Percentiles rank a stretch among this genome's conserved stretches.
These are phyloP conservation scores for Puccinia polysora DNA, from an alignment of 1,284 basidiomycete genomes.

Conservation along the genomic window DNA sequence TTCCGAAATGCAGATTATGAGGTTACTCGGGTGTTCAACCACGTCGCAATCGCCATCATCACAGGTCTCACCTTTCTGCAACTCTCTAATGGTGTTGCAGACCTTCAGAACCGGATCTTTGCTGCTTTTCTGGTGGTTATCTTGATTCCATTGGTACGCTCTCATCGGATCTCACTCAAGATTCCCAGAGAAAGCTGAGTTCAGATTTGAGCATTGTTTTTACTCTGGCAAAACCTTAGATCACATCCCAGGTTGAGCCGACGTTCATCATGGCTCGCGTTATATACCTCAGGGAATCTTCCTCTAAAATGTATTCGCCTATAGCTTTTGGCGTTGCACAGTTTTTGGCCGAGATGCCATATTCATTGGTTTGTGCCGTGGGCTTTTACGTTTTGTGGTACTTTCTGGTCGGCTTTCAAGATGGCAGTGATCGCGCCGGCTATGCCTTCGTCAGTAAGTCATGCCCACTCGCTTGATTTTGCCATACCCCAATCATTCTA, in stretches of 20 bases:
- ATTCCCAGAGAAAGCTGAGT: slow-evolving; percentile 47
- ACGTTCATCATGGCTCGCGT: slow-evolving; percentile 74
- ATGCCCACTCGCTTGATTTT: background rate
- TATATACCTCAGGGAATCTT: slow-evolving; percentile 64
- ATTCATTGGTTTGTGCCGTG: slow-evolving; percentile 63
- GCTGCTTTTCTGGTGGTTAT: slow-evolving; percentile 55
- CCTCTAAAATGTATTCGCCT: slow-evolving; percentile 66
- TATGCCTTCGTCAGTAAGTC: slow-evolving; percentile 62
- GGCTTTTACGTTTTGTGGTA: slow-evolving; percentile 67
- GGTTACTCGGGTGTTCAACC: slow-evolving; percentile 70
- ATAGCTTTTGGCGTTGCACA: slow-evolving; percentile 78
- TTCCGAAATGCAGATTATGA: slow-evolving; percentile 77
- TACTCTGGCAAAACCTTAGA: slow-evolving; percentile 52
- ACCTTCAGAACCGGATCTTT: slow-evolving; percentile 79
- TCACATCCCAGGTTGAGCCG: slow-evolving; percentile 76
- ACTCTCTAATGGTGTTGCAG: slow-evolving; percentile 64
- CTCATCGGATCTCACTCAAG: background rate
- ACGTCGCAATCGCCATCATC: slow-evolving; percentile 64
- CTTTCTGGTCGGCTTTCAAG: slow-evolving; percentile 63
- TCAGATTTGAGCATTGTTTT: slow-evolving; percentile 49
- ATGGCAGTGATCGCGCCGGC: slow-evolving; percentile 58
- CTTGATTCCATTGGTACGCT: slow-evolving; percentile 12
- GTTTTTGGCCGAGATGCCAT: slow-evolving; percentile 74
- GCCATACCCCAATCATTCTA: background rate
- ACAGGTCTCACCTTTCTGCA: slow-evolving; percentile 79